phyloP scores from a whole-genome alignment of 2,329 filamentous ascomycete species.

The Raffaelea deltoideospora region DNA sequence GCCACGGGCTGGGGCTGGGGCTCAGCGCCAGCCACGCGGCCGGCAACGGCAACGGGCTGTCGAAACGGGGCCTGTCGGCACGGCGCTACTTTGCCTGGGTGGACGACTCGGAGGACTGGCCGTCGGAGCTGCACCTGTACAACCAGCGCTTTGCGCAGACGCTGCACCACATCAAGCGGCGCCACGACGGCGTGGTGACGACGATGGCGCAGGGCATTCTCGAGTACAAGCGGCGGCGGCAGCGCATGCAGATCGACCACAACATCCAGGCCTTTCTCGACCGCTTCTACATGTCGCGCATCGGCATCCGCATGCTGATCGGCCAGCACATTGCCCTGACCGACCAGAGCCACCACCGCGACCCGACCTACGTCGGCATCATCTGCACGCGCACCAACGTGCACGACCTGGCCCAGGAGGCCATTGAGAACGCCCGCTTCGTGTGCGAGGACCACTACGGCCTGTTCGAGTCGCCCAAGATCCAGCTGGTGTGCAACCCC shows the following conservation, averaged over 20 bases:
- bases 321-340: constrained; percentile 96
- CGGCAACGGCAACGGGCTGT: constrained; percentile 5
- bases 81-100: constrained; percentile 83
- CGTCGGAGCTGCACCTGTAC: constrained; percentile 84
- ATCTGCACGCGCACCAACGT: constrained; percentile 99
- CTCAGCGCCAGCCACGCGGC: not conserved
- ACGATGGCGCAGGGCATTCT: constrained; percentile 96
- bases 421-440: constrained; percentile 97
- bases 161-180: constrained; percentile 83
- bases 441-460: constrained; percentile 98
- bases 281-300: constrained; percentile 98
- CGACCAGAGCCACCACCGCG: constrained; percentile 76
- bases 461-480: constrained; percentile 88
- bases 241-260: constrained; percentile 96
- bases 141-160: constrained; percentile 83
- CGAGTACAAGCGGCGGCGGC: constrained; percentile 91
- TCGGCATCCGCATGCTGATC: constrained; percentile 97
- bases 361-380: constrained; percentile 92
- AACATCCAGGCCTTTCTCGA: constrained; percentile 96
- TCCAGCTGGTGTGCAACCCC: constrained; percentile 89
- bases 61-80: constrained; percentile 34
- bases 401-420: constrained; percentile 83
- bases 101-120: constrained; percentile 81
- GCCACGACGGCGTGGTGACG: constrained; percentile 93
- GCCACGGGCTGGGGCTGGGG: constrained; percentile 22